phyloP scores from a whole-genome alignment of 345 rosid species.

The Bruguiera parviflora region DNA sequence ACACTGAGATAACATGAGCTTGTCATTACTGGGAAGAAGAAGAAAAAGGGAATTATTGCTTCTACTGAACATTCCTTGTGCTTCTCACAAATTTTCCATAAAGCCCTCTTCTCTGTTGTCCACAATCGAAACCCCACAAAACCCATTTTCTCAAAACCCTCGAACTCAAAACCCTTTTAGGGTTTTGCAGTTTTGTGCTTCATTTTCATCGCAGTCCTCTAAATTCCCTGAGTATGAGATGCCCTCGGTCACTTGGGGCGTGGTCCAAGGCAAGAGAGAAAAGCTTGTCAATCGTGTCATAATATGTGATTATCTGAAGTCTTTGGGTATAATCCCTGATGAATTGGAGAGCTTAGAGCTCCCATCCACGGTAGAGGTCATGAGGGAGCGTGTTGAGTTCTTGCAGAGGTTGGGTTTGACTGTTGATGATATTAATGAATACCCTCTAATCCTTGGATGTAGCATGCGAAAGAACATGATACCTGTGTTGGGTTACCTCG shows the following conservation, averaged over 20 bases:
- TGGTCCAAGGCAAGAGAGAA: conserved; percentile 79
- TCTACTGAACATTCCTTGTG: not conserved
- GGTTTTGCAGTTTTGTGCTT: conserved; percentile 15
- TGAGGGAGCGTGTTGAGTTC: conserved; percentile 86
- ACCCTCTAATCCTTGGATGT: conserved; percentile 76
- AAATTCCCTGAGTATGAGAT: conserved; percentile 86
- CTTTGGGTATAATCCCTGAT: conserved; percentile 78
- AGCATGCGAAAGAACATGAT: conserved; percentile 84
- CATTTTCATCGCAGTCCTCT: conserved; percentile 55
- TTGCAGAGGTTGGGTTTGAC: conserved; percentile 72
- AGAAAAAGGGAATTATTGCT: conserved; percentile 15
- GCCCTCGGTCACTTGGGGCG: conserved; percentile 98
- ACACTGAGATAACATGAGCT: conserved; percentile 21
- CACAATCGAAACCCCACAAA: not conserved
- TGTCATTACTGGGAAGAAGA: conserved; percentile 10
- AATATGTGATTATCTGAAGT: conserved; percentile 80
- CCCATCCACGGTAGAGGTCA: conserved; percentile 87
- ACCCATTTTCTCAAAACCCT: conserved; percentile 20
- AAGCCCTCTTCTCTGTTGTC: conserved; percentile 5
- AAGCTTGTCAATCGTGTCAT: conserved; percentile 86
- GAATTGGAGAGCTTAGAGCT: conserved; percentile 73
- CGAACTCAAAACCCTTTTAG: conserved; percentile 8
- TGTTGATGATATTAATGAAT: conserved; percentile 77
- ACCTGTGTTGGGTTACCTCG: conserved; percentile 86
- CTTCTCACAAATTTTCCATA: not conserved